Base-by-base conservation (phyloP, 768 basidiomycete genomes). In the Podaxis mareebaensis region DNA sequence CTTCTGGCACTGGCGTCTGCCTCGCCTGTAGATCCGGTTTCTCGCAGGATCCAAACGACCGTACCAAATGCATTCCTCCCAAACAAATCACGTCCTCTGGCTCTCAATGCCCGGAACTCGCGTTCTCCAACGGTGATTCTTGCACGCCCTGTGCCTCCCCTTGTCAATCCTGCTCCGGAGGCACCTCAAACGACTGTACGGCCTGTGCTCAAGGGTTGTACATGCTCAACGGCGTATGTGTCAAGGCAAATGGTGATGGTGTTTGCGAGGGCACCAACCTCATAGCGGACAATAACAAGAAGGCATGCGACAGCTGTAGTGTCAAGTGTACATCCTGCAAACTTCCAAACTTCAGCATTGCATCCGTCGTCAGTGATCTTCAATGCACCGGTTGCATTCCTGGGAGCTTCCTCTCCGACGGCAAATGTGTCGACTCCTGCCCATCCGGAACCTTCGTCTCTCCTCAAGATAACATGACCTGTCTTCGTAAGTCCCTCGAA, bases 251-350 rank as follows among this genome's bases (percentile, higher is more conserved):
- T 68, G 70, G 74, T 0, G 82, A 84, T 55, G 94, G 94, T 0
- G 83, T 93, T 5, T 96, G 94, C 70, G 74, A 81, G 28, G 86
- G 86, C 0, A 82, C 87, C 11, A 81, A 77, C 42, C 74, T 90
- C 62, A 84, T 95, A 44, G 92, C 86, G 17, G 90, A 95, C 66
- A 92, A 91, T 65, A 81, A 83, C 70, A 95, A 93, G 76, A 76
- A 79, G 17, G 86, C 86, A 61, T 95, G 93, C 69, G 91, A 95
- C 68, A 82, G 92, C 60, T 94, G 93, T 69, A 91, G 91, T 2
- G 76, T 88, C 0, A 90, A 88, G 67, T 95, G 93, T 71, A 88
- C 86, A 1, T 79, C 84, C 5, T 95, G 93, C 75, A 76, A 82
- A 61, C 92, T 92, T 65, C 80, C 89, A 2, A 83, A 81, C 65